A percentile compares a stretch with the other conserved stretches of the same genome.
These are phyloP conservation scores for Paracamarosporium sp. DNA, from an alignment of 2,329 filamentous ascomycete species.

Conservation along the genomic window DNA sequence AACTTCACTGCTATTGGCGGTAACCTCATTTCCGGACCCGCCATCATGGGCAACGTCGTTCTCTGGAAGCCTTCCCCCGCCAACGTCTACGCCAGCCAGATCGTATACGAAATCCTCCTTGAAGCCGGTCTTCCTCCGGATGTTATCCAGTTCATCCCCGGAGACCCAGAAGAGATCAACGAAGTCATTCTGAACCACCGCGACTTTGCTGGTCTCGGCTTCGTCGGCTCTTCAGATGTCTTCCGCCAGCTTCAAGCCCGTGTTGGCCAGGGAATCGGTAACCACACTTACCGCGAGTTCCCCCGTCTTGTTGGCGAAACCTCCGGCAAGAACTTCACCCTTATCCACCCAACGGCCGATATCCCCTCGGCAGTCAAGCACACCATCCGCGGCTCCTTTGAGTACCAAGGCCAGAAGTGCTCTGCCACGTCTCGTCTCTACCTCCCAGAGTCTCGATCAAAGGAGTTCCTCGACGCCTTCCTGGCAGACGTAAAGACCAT, in stretches of 20 bases:
- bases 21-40: conserved; percentile 81
- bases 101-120: conserved; percentile 87
- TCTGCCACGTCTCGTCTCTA: conserved; percentile 82
- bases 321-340: conserved; percentile 90
- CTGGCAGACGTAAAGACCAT: conserved; percentile 71
- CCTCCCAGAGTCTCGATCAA: conserved; percentile 74
- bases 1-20: conserved; percentile 95
- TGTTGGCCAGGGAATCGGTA: conserved; percentile 79
- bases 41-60: conserved; percentile 89
- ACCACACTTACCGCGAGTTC: conserved; percentile 81
- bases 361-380: conserved; percentile 78
- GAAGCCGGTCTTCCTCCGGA: conserved; percentile 87
- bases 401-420: conserved; percentile 91
- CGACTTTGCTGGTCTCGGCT: conserved; percentile 88
- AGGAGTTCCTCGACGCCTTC: conserved; percentile 71
- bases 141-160: conserved; percentile 91
- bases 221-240: conserved; percentile 87
- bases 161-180: conserved; percentile 83
- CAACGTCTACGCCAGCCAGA: conserved; percentile 83
- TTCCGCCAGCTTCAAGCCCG: conserved; percentile 87
- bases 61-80: conserved; percentile 92
- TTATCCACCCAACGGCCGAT: conserved; percentile 78
- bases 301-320: conserved; percentile 88
- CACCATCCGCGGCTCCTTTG: conserved; percentile 83
- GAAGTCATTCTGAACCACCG: conserved; percentile 75